phyloP scores from a whole-genome alignment of 176 grass and related monocot species.

The Cymbopogon citratus region DNA sequence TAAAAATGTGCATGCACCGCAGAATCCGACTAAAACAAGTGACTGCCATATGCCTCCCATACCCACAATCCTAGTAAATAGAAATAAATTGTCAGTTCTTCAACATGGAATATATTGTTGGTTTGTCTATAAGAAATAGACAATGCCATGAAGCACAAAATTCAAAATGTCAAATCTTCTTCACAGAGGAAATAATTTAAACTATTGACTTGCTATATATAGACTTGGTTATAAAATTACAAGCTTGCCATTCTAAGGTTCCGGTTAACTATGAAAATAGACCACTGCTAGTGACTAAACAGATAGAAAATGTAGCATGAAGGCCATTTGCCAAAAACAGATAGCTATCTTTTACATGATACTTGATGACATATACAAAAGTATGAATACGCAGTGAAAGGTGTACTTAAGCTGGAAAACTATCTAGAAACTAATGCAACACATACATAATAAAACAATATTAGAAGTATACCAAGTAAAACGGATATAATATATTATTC shows the following conservation, averaged over 20 bases:
- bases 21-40: constrained; percentile 66
- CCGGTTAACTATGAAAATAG: background rate
- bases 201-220: background rate
- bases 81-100: background rate
- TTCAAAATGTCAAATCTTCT: background rate
- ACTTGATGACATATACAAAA: background rate
- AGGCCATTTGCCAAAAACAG: background rate
- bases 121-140: background rate
- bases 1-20: constrained; percentile 85
- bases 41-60: constrained; percentile 85
- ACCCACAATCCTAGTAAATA: constrained; percentile 72
- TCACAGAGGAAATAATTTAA: background rate
- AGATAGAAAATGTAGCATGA: background rate
- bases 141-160: background rate
- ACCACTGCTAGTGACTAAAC: background rate
- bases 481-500: constrained; percentile 98
- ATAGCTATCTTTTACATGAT: background rate
- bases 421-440: background rate
- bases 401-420: background rate
- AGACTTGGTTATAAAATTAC: background rate
- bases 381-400: background rate
- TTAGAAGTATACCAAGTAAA: constrained; percentile 66
- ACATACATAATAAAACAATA: background rate
- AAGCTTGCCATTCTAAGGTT: background rate
- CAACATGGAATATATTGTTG: background rate